Conservation (phyloP, 257 asterid genomes). For the Solanum corneliomulleri region DNA sequence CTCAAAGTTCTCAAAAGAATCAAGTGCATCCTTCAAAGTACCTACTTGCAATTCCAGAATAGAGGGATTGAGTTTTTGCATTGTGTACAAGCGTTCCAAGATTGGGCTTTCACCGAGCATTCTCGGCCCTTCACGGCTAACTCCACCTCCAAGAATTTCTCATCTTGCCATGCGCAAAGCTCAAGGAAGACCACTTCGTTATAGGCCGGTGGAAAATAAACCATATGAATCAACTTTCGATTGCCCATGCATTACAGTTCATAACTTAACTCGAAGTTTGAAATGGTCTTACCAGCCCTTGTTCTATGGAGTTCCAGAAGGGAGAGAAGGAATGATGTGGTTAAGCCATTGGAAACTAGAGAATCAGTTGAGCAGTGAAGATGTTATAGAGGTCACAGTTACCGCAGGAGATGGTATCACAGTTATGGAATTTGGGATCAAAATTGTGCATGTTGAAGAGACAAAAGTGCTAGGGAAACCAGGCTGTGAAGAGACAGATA, state of each 20-base stretch:
- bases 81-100: neutral
- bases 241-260: neutral
- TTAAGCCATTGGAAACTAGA: constrained; percentile 9
- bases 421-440: neutral
- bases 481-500: neutral
- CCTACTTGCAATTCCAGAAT: neutral
- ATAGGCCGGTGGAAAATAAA: neutral
- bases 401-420: neutral
- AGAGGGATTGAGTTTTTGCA: neutral
- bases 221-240: neutral
- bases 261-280: neutral
- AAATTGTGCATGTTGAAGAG: neutral
- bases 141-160: neutral
- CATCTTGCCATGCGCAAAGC: neutral
- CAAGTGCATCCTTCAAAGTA: neutral
- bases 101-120: neutral
- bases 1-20: neutral
- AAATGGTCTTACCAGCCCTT: constrained; percentile 1
- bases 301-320: constrained; percentile 2
- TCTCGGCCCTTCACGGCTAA: neutral
- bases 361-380: neutral
- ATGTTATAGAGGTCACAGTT: neutral
- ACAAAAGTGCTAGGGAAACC: neutral
- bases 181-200: neutral
- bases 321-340: constrained; percentile 9